A percentile compares a stretch with the other conserved stretches of the same genome.
phyloP scores from a whole-genome alignment of 2,329 filamentous ascomycete genomes.

The Xylariaceae sp. region DNA sequence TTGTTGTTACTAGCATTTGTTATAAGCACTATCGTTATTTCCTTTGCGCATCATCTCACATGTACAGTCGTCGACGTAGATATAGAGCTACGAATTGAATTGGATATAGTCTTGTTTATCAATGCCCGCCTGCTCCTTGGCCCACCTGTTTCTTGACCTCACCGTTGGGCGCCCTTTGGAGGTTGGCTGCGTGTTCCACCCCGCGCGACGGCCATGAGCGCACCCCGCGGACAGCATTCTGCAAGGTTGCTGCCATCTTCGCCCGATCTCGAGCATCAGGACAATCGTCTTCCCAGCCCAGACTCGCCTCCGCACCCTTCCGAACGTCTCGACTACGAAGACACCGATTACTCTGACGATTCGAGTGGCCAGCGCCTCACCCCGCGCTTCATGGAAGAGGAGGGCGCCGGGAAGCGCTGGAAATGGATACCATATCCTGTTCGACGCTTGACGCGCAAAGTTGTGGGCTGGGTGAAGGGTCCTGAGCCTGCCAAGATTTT shows the following conservation, averaged over 20 bases:
- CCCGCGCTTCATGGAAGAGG: constrained; percentile 59
- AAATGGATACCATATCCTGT: constrained; percentile 58
- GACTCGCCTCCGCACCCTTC: constrained; percentile 27
- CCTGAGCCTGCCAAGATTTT: constrained; percentile 50
- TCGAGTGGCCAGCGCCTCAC: constrained; percentile 41
- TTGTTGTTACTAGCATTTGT: too few species aligned
- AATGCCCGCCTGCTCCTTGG: neutral
- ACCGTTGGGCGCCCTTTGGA: neutral
- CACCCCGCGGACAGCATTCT: constrained; percentile 4
- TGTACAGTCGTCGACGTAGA: neutral
- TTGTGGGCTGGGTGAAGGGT: constrained; percentile 50
- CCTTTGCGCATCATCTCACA: neutral
- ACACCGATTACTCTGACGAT: constrained; percentile 33
- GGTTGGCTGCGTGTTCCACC: too few species aligned
- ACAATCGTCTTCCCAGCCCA: constrained; percentile 15
- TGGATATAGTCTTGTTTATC: neutral
- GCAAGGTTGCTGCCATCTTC: constrained; percentile 9
- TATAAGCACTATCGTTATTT: too few species aligned
- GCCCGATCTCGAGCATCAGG: constrained; percentile 27
- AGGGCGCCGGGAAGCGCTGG: constrained; percentile 46
- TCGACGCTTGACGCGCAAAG: constrained; percentile 41
- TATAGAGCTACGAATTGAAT: neutral
- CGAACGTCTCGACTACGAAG: constrained; percentile 43
- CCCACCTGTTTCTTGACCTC: neutral
- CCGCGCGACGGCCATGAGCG: constrained; percentile 12